These are phyloP conservation scores for Rhynchospora tenuis DNA, from an alignment of 176 grass and related monocot species.

Conservation along the genomic window DNA sequence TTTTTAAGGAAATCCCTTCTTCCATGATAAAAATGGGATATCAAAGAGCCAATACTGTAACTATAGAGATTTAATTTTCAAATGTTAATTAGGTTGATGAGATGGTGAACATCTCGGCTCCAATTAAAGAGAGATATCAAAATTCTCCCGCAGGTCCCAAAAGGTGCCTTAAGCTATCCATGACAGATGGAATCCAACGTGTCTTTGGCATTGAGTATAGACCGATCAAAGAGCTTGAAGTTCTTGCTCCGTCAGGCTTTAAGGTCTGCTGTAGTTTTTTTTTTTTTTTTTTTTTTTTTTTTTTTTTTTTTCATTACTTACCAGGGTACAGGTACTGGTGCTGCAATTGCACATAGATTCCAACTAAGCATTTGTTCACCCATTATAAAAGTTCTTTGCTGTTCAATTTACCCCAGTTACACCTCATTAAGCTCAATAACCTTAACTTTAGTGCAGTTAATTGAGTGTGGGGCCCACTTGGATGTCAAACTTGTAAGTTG, in stretches of 20 bases:
- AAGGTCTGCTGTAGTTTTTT: conserved; percentile 50
- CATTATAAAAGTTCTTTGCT: background rate
- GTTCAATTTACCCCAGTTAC: background rate
- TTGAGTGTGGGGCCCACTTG: background rate
- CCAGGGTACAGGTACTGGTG: background rate
- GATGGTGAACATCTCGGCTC: conserved; percentile 63
- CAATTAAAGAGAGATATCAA: conserved; percentile 83
- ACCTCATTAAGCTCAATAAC: background rate
- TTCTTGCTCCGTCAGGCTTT: conserved; percentile 83
- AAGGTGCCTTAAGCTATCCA: conserved; percentile 85
- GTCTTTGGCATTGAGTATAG: conserved; percentile 89
- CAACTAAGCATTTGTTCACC: background rate
- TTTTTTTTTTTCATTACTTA: background rate
- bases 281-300: background rate
- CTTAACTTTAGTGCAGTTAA: background rate
- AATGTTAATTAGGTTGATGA: conserved; percentile 72
- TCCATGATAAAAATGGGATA: too few relatives aligned
- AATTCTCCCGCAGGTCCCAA: conserved; percentile 46
- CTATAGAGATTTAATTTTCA: background rate
- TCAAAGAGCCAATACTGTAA: too few relatives aligned
- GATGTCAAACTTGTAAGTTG: too few relatives aligned
- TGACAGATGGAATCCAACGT: conserved; percentile 71
- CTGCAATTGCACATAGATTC: background rate
- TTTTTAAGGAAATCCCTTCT: too few relatives aligned
- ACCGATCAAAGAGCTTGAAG: conserved; percentile 70